Percentiles rank a stretch among this genome's conserved stretches.
Conservation (phyloP, 257 asterid species). For the Henckelia pumila region DNA sequence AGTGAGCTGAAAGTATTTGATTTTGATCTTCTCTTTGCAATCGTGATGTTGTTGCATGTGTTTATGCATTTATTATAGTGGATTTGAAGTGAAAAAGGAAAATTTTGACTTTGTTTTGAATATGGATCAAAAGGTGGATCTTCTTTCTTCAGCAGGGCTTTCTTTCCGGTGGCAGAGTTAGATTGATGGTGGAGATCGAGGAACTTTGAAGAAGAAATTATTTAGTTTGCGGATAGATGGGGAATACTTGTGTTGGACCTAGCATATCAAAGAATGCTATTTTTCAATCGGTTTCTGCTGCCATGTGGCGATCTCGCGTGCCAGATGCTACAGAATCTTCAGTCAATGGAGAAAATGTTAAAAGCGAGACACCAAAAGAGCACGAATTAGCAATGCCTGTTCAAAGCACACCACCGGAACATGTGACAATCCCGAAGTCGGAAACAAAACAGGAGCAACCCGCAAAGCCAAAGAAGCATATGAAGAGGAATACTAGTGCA, state of each 20-base stretch:
- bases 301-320: slow-evolving; percentile 78
- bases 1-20: neutral
- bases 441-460: slow-evolving; percentile 40
- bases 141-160: slow-evolving; percentile 21
- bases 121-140: slow-evolving; percentile 31
- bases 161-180: slow-evolving; percentile 9
- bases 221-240: slow-evolving; percentile 47
- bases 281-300: slow-evolving; percentile 82
- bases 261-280: slow-evolving; percentile 60
- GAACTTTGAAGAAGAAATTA: slow-evolving; percentile 24
- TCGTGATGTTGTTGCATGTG: slow-evolving; percentile 9
- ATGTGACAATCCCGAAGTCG: slow-evolving; percentile 53
- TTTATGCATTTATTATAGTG: slow-evolving; percentile 13
- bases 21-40: neutral
- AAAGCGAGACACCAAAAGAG: slow-evolving; percentile 42
- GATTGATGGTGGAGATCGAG: slow-evolving; percentile 29
- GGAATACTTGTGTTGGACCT: slow-evolving; percentile 95
- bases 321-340: slow-evolving; percentile 42
- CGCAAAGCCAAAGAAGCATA: slow-evolving; percentile 46
- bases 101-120: slow-evolving; percentile 21
- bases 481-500: slow-evolving; percentile 81
- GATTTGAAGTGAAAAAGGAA: slow-evolving; percentile 21
- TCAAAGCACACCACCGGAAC: slow-evolving; percentile 80
- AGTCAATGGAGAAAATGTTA: slow-evolving; percentile 46
- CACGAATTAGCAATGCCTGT: slow-evolving; percentile 50